Conservation (phyloP, 176 grass and related monocot species). For the Saccharum spontaneum region DNA sequence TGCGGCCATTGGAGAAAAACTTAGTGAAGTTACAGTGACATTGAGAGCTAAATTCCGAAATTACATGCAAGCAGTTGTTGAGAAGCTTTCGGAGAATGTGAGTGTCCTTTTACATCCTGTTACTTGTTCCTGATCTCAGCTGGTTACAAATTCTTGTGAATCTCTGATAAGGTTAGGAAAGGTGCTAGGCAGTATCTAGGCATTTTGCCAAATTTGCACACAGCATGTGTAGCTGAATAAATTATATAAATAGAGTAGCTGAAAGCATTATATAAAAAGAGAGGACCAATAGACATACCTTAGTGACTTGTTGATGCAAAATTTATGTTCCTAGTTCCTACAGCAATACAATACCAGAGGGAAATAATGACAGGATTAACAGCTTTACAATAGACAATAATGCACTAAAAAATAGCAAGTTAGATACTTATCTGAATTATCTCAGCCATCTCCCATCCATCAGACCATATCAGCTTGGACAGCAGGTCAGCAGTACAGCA, state of each 20-base stretch:
- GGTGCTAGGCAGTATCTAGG: not conserved
- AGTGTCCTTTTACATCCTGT: slow-evolving; percentile 34
- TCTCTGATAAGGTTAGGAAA: not conserved
- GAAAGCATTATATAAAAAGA: not conserved
- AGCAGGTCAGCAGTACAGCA: not conserved
- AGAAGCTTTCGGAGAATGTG: slow-evolving; percentile 94
- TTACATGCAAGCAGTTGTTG: slow-evolving; percentile 91
- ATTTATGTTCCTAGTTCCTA: not conserved
- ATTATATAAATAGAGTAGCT: not conserved
- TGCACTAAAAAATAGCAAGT: not conserved
- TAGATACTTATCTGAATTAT: not conserved
- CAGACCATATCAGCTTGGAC: not conserved
- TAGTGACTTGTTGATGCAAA: not conserved
- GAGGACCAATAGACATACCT: not conserved
- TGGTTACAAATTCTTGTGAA: slow-evolving; percentile 8
- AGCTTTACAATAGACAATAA: not conserved
- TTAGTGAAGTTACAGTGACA: slow-evolving; percentile 83
- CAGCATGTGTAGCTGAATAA: not conserved
- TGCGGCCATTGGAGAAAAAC: slow-evolving; percentile 65
- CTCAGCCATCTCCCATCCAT: not conserved
- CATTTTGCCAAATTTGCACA: not conserved
- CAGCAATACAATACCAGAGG: not conserved
- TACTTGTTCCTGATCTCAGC: not conserved
- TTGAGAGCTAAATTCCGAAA: slow-evolving; percentile 96
- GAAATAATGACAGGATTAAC: not conserved